A percentile compares a stretch with the other conserved stretches of the same genome.
phyloP scores from a whole-genome alignment of 306 rosid species.

The Quercus engelmannii region DNA sequence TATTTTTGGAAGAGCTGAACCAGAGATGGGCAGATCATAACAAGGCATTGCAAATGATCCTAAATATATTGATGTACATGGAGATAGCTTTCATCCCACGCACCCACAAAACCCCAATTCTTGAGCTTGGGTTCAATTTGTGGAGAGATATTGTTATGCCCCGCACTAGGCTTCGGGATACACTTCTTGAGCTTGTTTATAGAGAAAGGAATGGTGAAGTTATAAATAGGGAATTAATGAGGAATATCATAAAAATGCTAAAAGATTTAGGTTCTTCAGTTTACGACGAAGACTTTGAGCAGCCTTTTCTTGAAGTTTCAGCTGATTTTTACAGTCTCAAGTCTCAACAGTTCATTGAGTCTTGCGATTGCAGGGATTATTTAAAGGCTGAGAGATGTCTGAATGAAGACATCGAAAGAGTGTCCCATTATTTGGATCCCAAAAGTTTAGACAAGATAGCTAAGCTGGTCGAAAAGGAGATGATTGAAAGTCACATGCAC shows the following conservation, averaged over 20 bases:
- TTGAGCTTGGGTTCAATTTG: constrained; percentile 53
- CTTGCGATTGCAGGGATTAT: constrained; percentile 55
- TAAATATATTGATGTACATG: constrained; percentile 60
- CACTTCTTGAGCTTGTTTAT: constrained; percentile 49
- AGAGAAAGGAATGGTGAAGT: constrained; percentile 51
- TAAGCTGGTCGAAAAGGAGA: constrained; percentile 45
- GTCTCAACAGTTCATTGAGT: constrained; percentile 50
- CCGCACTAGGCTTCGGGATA: constrained; percentile 40
- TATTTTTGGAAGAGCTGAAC: constrained; percentile 53
- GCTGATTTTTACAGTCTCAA: constrained; percentile 41
- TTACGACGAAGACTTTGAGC: constrained; percentile 48
- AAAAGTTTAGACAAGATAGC: constrained; percentile 42
- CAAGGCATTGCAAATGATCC: constrained; percentile 57
- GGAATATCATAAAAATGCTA: constrained; percentile 47
- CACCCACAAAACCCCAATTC: constrained; percentile 50
- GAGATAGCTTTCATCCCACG: constrained; percentile 53
- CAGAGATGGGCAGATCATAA: constrained; percentile 59
- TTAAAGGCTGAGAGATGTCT: constrained; percentile 51
- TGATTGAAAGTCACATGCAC: constrained; percentile 48
- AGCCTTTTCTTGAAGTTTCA: constrained; percentile 44
- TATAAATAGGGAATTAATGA: constrained; percentile 53
- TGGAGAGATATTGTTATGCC: constrained; percentile 57
- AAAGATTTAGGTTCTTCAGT: constrained; percentile 48
- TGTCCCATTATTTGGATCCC: constrained; percentile 48
- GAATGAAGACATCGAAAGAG: constrained; percentile 52